Conservation (phyloP, 257 asterid species). For the Primulina eburnea region DNA sequence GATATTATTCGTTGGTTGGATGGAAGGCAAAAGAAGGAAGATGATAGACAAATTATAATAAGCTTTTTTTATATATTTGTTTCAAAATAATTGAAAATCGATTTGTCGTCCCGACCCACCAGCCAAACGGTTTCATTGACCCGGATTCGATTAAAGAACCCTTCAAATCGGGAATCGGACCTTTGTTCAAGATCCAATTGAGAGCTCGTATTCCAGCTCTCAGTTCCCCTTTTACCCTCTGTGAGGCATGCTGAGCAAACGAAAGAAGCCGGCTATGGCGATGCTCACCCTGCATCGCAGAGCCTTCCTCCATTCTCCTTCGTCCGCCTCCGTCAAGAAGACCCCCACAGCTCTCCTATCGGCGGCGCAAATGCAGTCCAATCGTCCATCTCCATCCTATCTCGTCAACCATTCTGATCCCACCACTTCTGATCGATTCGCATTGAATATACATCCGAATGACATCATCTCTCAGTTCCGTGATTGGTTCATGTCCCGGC, state of each 20-base stretch:
- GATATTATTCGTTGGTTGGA: no score
- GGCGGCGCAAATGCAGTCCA: not conserved
- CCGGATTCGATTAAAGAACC: no score
- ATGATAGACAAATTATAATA: no score
- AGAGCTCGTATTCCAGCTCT: no score
- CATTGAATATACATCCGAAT: constrained; percentile 20
- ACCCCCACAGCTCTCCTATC: constrained; percentile 15
- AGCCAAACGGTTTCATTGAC: no score
- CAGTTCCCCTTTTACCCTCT: no score
- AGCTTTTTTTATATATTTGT: no score
- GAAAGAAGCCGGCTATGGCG: not conserved
- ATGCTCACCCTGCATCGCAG: constrained; percentile 7
- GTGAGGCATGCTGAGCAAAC: not conserved
- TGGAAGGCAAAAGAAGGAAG: no score
- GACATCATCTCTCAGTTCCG: constrained; percentile 43
- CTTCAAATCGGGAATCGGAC: no score
- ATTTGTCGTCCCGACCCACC: no score
- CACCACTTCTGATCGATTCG: constrained; percentile 21
- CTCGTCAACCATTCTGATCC: constrained; percentile 12
- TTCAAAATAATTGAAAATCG: no score
- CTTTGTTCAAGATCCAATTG: no score
- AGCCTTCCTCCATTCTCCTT: constrained; percentile 24
- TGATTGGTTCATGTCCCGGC: constrained; percentile 68
- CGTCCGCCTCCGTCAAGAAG: constrained; percentile 18
- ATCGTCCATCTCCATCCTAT: not conserved